phyloP scores from a whole-genome alignment of 352 stramenopile genomes.

The Paralagenidium karlingii region DNA sequence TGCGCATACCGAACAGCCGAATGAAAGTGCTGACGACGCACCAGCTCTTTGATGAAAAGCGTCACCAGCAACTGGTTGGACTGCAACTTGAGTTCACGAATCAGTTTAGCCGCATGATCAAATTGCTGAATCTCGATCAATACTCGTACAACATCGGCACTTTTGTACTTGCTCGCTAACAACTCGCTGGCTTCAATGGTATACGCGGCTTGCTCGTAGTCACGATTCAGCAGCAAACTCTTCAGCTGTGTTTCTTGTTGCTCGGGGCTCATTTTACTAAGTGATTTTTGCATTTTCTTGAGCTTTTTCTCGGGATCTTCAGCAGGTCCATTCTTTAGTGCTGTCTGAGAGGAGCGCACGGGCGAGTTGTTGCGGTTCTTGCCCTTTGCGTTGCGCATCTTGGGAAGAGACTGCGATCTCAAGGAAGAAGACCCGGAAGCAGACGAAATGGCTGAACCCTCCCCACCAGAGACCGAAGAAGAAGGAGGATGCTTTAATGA shows the following conservation, averaged over 20 bases:
- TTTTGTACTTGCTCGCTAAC: slow-evolving; percentile 59
- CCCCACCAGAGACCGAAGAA: too few relatives aligned
- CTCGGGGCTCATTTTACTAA: slow-evolving; percentile 19
- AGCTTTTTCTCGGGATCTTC: slow-evolving; percentile 14
- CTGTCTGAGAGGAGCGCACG: background rate
- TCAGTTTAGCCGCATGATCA: slow-evolving; percentile 53
- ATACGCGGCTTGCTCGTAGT: slow-evolving; percentile 53
- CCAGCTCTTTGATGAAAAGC: slow-evolving; percentile 70
- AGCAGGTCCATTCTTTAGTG: background rate
- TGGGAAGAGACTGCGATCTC: background rate
- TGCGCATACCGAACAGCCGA: slow-evolving; percentile 58
- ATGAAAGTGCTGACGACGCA: slow-evolving; percentile 49
- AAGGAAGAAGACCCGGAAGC: too few relatives aligned
- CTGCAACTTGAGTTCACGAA: slow-evolving; percentile 60
- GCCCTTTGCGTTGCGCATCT: background rate
- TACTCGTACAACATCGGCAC: slow-evolving; percentile 61
- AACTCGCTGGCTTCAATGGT: slow-evolving; percentile 37
- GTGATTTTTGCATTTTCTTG: slow-evolving; percentile 15
- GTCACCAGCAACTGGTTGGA: slow-evolving; percentile 49
- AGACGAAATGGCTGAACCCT: too few relatives aligned
- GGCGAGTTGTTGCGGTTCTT: background rate
- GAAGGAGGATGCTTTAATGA: too few relatives aligned
- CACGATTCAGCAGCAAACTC: slow-evolving; percentile 20
- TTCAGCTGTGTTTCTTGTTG: slow-evolving; percentile 46
- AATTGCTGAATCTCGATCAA: slow-evolving; percentile 49